Evolutionary conservation across 345 rosid species (phyloP).

Genomic region (Toxicodendron radicans): DNA sequence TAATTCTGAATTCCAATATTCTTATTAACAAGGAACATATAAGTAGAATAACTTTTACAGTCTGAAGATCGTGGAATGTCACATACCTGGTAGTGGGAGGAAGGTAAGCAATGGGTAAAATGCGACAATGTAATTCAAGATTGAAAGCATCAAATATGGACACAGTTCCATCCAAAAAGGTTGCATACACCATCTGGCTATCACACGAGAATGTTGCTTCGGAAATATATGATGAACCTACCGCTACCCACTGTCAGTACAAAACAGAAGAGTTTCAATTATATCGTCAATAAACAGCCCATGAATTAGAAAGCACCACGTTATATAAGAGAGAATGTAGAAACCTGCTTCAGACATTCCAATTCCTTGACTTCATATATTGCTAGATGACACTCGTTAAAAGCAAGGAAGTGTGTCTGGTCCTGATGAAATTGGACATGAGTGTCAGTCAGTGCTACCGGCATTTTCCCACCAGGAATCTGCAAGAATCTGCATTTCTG

Average conservation of each 20-base stretch:
- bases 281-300: background rate
- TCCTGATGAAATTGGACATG: constrained; percentile 41
- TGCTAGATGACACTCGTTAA: constrained; percentile 33
- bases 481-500: constrained; percentile 25
- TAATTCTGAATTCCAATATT: too few relatives aligned
- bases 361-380: constrained; percentile 33
- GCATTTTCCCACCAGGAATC: constrained; percentile 19
- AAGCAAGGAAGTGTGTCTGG: constrained; percentile 38
- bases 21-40: too few relatives aligned
- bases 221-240: constrained; percentile 24
- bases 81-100: constrained; percentile 31
- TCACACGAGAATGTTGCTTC: constrained; percentile 46
- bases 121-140: constrained; percentile 30
- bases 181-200: constrained; percentile 37
- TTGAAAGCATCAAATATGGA: constrained; percentile 32
- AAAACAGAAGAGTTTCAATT: constrained; percentile 5
- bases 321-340: background rate
- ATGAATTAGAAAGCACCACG: background rate
- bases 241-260: constrained; percentile 34
- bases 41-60: background rate
- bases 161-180: constrained; percentile 40
- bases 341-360: constrained; percentile 36
- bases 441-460: constrained; percentile 21
- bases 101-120: constrained; percentile 26
- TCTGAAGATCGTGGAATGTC: constrained; percentile 2